Conservation (phyloP, 2,329 filamentous ascomycete species). For the Exophiala alcalophila region DNA sequence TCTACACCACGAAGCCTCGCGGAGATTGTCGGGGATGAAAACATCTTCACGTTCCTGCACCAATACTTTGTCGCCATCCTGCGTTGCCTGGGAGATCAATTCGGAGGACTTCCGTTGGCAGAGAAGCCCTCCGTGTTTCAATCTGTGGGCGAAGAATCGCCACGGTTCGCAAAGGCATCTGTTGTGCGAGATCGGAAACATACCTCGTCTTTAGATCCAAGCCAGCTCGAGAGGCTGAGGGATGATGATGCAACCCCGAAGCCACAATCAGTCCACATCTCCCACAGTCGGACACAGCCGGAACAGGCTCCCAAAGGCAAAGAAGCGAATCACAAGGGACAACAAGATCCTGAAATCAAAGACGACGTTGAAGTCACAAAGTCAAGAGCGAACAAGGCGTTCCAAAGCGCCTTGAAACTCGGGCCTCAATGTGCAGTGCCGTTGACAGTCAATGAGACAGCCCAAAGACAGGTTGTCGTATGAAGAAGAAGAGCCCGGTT, state of each 20-base stretch:
- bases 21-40: conserved; percentile 58
- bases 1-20: conserved; percentile 56
- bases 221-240: conserved; percentile 16
- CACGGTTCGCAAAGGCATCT: conserved; percentile 14
- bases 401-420: conserved; percentile 11
- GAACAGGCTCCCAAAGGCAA: neutral
- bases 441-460: conserved; percentile 19
- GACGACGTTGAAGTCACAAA: conserved; percentile 21
- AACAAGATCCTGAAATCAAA: neutral
- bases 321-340: neutral
- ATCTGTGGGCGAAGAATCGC: conserved; percentile 29
- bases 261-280: conserved; percentile 2
- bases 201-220: neutral
- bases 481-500: conserved; percentile 3
- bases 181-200: conserved; percentile 1
- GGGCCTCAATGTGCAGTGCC: conserved; percentile 24
- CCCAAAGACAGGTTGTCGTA: conserved; percentile 23
- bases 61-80: conserved; percentile 53
- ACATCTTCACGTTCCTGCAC: conserved; percentile 58
- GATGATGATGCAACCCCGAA: conserved; percentile 21
- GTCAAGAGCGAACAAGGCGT: conserved; percentile 19
- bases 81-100: conserved; percentile 46
- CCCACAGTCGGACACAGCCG: neutral
- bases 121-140: conserved; percentile 44
- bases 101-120: conserved; percentile 43